A percentile compares a stretch with the other conserved stretches of the same genome.
Conservation (phyloP, 805 yeast genomes). For the Phaffomyces thermotolerans region DNA sequence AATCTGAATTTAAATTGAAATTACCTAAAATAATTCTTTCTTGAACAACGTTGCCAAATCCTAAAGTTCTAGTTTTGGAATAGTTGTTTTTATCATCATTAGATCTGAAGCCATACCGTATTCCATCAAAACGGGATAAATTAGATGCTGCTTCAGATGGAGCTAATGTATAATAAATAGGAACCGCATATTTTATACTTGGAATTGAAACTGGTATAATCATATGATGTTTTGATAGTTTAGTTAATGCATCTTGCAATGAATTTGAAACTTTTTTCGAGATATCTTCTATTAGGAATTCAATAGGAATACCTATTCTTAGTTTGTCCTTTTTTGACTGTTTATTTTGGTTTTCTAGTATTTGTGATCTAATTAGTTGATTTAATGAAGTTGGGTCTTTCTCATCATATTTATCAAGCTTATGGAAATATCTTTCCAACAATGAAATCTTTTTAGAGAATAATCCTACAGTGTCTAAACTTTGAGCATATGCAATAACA, state of each 20-base stretch:
- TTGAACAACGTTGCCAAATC: slow-evolving; percentile 79
- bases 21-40: slow-evolving; percentile 81
- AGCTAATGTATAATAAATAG: slow-evolving; percentile 80
- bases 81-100: slow-evolving; percentile 34
- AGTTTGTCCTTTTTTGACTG: slow-evolving; percentile 18
- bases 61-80: slow-evolving; percentile 51
- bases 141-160: slow-evolving; percentile 95
- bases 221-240: slow-evolving; percentile 36
- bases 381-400: slow-evolving; percentile 74
- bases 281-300: slow-evolving; percentile 53
- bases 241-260: slow-evolving; percentile 40
- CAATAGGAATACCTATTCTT: slow-evolving; percentile 67
- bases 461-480: slow-evolving; percentile 90
- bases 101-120: slow-evolving; percentile 67
- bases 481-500: slow-evolving; percentile 86
- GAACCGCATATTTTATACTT: slow-evolving; percentile 54
- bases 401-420: slow-evolving; percentile 54
- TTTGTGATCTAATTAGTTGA: slow-evolving; percentile 25
- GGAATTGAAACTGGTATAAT: slow-evolving; percentile 67
- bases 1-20: slow-evolving; percentile 69
- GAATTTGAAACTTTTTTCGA: slow-evolving; percentile 36
- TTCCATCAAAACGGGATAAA: slow-evolving; percentile 83
- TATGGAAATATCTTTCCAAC: slow-evolving; percentile 42
- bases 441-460: slow-evolving; percentile 43
- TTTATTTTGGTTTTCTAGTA: neutral